phyloP scores from a whole-genome alignment of 1,284 basidiomycete species.

The Fomitiporia mediterranea region DNA sequence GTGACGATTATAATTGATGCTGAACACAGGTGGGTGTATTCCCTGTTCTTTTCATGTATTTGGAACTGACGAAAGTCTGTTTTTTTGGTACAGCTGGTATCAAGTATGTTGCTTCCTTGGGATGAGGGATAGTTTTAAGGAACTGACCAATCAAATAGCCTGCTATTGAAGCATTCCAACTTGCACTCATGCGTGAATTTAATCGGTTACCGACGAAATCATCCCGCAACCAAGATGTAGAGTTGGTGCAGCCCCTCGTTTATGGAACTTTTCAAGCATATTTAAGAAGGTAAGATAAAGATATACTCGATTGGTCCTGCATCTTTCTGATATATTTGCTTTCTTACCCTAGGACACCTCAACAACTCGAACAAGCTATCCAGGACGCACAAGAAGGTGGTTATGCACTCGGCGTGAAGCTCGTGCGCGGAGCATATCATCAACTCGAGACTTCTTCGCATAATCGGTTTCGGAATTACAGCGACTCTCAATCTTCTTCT shows the following conservation, averaged over 20 bases:
- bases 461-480: too few relatives aligned
- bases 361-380: conserved; percentile 63
- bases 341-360: conserved; percentile 71
- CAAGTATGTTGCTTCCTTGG: conserved; percentile 34
- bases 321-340: too few relatives aligned
- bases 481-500: too few relatives aligned
- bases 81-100: conserved; percentile 51
- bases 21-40: conserved; percentile 58
- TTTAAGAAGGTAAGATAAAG: conserved; percentile 64
- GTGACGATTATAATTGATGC: conserved; percentile 77
- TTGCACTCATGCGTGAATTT: conserved; percentile 73
- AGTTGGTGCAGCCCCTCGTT: conserved; percentile 54
- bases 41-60: not conserved
- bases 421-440: conserved; percentile 94
- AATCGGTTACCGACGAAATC: conserved; percentile 46
- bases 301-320: too few relatives aligned
- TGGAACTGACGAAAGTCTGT: not conserved
- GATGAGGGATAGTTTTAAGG: not conserved
- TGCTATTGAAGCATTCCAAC: conserved; percentile 74
- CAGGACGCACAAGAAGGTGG: conserved; percentile 61
- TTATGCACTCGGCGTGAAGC: conserved; percentile 90
- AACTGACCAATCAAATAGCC: conserved; percentile 40
- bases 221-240: conserved; percentile 4
- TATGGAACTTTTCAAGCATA: conserved; percentile 88
- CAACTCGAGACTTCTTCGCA: conserved; percentile 65